These are phyloP conservation scores for Thelonectria olida DNA, from an alignment of 2,329 filamentous ascomycete species.

Conservation along the genomic window DNA sequence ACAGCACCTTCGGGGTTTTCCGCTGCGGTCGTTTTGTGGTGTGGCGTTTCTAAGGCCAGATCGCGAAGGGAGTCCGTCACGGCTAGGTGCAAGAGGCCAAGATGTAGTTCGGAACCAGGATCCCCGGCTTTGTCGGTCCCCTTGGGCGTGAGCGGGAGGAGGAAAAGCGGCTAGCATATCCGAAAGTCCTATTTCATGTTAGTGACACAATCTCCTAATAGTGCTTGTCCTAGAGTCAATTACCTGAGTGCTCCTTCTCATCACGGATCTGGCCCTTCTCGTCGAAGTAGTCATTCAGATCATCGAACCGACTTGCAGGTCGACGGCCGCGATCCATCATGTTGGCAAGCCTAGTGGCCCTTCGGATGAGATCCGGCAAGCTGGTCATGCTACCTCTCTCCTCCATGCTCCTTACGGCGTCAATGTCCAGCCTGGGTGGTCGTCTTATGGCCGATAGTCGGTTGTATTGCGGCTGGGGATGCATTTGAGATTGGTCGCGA, in stretches of 20 bases:
- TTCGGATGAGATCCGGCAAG: conserved; percentile 86
- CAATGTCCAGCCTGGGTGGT: conserved; percentile 82
- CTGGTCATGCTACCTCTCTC: conserved; percentile 90
- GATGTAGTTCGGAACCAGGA: conserved; percentile 56
- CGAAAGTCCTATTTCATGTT: conserved; percentile 63
- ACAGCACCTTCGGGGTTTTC: conserved; percentile 73
- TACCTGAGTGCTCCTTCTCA: conserved; percentile 53
- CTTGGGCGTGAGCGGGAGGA: conserved; percentile 61
- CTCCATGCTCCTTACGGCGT: conserved; percentile 83
- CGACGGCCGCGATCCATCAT: conserved; percentile 85
- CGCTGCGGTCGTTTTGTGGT: conserved; percentile 41
- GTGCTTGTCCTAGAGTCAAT: conserved; percentile 28
- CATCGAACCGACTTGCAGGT: conserved; percentile 67
- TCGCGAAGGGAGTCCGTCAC: conserved; percentile 34
- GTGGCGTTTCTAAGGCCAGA: conserved; percentile 29
- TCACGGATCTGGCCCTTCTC: conserved; percentile 51
- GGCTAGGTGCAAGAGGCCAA: conserved; percentile 58
- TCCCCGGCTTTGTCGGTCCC: conserved; percentile 55
- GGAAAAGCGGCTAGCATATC: conserved; percentile 74
- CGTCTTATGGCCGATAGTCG: conserved; percentile 65
- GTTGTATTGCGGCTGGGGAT: conserved; percentile 40
- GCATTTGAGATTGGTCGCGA: background rate
- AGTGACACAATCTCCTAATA: conserved; percentile 49
- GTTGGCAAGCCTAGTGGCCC: conserved; percentile 85
- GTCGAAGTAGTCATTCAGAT: conserved; percentile 60